phyloP scores from a whole-genome alignment of 2,329 filamentous ascomycete species.

The Colletotrichum spinosum region DNA sequence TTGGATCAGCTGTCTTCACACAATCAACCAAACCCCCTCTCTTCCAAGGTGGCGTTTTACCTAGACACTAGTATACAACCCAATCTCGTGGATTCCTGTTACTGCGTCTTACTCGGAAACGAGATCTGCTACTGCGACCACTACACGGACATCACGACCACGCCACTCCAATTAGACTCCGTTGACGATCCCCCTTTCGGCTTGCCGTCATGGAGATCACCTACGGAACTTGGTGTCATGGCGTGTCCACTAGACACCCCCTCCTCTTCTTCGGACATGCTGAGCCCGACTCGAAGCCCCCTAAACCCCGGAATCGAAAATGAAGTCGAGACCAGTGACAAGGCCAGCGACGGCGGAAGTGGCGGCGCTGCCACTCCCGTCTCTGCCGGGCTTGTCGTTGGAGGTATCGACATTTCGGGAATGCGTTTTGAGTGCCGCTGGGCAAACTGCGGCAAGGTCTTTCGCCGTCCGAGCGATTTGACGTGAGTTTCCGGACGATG shows the following conservation, averaged over 20 bases:
- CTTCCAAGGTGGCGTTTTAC: constrained; percentile 38
- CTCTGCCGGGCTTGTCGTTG: not conserved
- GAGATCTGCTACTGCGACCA: constrained; percentile 36
- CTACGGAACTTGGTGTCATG: constrained; percentile 39
- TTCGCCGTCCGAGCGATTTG: constrained; percentile 37
- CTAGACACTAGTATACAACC: constrained; percentile 37
- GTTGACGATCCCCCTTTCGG: constrained; percentile 33
- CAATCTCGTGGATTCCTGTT: constrained; percentile 37
- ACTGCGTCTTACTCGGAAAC: constrained; percentile 37
- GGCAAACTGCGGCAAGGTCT: constrained; percentile 35
- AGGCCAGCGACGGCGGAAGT: constrained; percentile 30
- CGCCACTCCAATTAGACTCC: constrained; percentile 25
- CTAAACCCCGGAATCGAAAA: constrained; percentile 31
- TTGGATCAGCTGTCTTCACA: constrained; percentile 7
- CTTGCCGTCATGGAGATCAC: constrained; percentile 37
- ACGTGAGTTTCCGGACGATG: constrained; percentile 31
- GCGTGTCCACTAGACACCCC: constrained; percentile 39
- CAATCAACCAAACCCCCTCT: constrained; percentile 6
- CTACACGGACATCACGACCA: constrained; percentile 24
- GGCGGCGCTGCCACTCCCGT: constrained; percentile 18
- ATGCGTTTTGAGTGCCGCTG: constrained; percentile 35
- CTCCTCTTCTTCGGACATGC: constrained; percentile 37
- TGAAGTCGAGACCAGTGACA: constrained; percentile 24
- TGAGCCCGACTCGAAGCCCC: constrained; percentile 37
- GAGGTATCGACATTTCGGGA: constrained; percentile 28